Evolutionary conservation across 352 stramenopile genomes (phyloP), one percentile per base, ranked within the genome.

Genomic region (Poterioochromonas sp.): DNA sequence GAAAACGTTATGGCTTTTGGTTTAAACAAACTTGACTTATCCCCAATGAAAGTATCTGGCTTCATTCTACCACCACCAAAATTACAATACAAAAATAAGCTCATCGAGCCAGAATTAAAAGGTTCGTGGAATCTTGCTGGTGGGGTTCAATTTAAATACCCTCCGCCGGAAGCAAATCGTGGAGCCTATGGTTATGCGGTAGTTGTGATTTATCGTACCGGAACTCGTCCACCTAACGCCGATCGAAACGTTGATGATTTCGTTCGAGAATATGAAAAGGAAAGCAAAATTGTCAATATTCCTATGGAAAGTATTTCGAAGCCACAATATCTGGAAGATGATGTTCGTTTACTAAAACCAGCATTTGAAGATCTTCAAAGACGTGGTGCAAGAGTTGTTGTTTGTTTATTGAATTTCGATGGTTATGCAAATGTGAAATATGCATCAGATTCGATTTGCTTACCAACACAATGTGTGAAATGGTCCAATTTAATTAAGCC

Each of bases 391-490:
- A 34, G 65, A 5, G 53, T 74, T 12, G 65, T 74, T 35, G 11
- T 74, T 29, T 34, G 51, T 40, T 35, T 74, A 39, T 11, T 74
- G 0, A 11, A 44, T 2, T 37, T 12, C 3, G 65, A 74, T 54
- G 8, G 1, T 58, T 54, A 74, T 39, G 8, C 5, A 44, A 26
- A 5, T 26, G 40, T 74, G 2, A 74, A 74, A n/a, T 74, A 35
- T 34, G 65, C 40, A 1, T 12, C 39, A 12, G 65, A 74, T 74
- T 12, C 0, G 26, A 58, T 74, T 34, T 20, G 39, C 5, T 12
- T 58, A 3, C 5, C 40, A 32, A 74, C 65, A 32, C 65, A 74
- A 54, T 74, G 65, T 54, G 65, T 74, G 3, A 74, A 74, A 35
- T 74, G 65, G 65, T 44, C 35, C 18, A 74, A 74, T 39, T 5